phyloP scores from a whole-genome alignment of 768 basidiomycete genomes.

The Panellus pusillus region DNA sequence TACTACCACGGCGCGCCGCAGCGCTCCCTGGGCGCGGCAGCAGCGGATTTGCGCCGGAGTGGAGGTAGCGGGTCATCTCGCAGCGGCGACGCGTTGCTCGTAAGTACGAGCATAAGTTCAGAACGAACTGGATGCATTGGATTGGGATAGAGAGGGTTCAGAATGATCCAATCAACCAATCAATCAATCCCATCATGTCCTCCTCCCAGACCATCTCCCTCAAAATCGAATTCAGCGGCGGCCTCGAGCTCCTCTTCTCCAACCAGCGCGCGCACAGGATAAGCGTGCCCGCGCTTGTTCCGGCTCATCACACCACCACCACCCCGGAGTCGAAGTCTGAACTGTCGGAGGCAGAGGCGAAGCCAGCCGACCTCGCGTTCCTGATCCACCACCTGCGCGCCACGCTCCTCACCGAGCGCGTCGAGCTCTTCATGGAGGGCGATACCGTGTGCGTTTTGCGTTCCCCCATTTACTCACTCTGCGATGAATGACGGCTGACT shows the following conservation, averaged over 20 bases:
- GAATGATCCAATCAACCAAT: too few relatives aligned
- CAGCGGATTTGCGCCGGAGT: too few relatives aligned
- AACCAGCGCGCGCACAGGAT: slow-evolving; percentile 64
- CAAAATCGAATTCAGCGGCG: slow-evolving; percentile 80
- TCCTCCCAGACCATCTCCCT: slow-evolving; percentile 36
- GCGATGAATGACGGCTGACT: not conserved
- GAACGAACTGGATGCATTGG: too few relatives aligned
- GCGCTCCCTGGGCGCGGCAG: too few relatives aligned
- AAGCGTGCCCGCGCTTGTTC: slow-evolving; percentile 49
- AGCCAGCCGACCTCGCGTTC: slow-evolving; percentile 65
- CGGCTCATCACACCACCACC: slow-evolving; percentile 31
- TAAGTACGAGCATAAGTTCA: too few relatives aligned
- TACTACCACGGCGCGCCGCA: too few relatives aligned
- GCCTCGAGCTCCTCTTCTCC: slow-evolving; percentile 82
- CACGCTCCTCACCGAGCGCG: slow-evolving; percentile 77
- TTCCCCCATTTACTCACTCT: not conserved
- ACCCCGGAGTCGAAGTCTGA: slow-evolving; percentile 13
- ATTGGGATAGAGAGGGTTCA: too few relatives aligned
- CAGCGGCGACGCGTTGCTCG: too few relatives aligned
- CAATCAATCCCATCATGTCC: too few relatives aligned
- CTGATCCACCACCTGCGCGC: slow-evolving; percentile 79
- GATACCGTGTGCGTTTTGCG: slow-evolving; percentile 71
- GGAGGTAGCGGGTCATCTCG: too few relatives aligned
- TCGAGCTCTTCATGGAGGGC: slow-evolving; percentile 87
- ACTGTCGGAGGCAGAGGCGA: too few relatives aligned